These are phyloP conservation scores for Neofusicoccum kwambonambiense DNA, from an alignment of 2,329 filamentous ascomycete species.

Conservation along the genomic window DNA sequence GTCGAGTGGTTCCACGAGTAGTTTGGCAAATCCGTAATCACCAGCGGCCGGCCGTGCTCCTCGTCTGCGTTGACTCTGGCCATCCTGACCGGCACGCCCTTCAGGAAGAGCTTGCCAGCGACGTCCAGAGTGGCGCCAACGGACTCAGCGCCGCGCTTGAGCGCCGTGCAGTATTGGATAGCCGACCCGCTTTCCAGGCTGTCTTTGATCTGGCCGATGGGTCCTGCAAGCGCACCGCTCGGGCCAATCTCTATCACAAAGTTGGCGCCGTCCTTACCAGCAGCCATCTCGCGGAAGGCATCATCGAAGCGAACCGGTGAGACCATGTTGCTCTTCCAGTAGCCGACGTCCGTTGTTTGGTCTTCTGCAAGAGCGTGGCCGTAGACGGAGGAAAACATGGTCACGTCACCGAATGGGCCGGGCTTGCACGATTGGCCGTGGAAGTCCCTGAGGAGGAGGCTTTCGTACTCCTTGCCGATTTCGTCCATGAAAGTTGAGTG, in stretches of 20 bases:
- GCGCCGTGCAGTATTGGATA: slow-evolving; percentile 17
- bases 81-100: not conserved
- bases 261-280: slow-evolving; percentile 17
- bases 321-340: slow-evolving; percentile 18
- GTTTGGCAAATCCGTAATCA: slow-evolving; percentile 27
- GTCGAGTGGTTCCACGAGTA: slow-evolving; percentile 29
- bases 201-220: slow-evolving; percentile 20
- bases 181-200: not conserved
- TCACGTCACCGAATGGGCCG: not conserved
- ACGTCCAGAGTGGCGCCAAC: not conserved
- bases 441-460: slow-evolving; percentile 4
- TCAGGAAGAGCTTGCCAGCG: slow-evolving; percentile 3
- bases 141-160: slow-evolving; percentile 12
- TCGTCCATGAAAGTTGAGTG: slow-evolving; percentile 22
- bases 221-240: slow-evolving; percentile 21
- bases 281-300: slow-evolving; percentile 18
- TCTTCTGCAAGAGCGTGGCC: not conserved
- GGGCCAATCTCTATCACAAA: slow-evolving; percentile 27
- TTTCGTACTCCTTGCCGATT: slow-evolving; percentile 18
- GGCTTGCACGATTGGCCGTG: not conserved
- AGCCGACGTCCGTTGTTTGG: not conserved
- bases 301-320: slow-evolving; percentile 20
- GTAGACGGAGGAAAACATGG: slow-evolving; percentile 15
- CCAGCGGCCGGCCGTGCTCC: not conserved
- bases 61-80: not conserved